Conservation (phyloP, 495 filamentous ascomycete genomes). For the Penicillium arizonense region DNA sequence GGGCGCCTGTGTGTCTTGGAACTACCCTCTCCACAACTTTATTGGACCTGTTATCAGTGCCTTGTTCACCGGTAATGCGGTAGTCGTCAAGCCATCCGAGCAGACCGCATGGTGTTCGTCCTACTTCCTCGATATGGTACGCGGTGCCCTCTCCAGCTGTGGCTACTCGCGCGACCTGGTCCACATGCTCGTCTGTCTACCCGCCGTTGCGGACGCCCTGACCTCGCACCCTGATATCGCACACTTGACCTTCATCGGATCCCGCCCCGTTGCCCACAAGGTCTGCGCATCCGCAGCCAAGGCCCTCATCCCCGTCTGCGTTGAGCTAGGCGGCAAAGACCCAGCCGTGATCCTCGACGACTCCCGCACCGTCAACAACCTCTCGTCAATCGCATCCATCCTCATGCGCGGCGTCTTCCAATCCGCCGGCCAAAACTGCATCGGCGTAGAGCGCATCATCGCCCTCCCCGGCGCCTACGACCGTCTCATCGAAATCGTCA, state of each 20-base stretch:
- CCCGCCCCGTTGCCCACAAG: slow-evolving; percentile 78
- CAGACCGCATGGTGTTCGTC: slow-evolving; percentile 85
- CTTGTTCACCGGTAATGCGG: slow-evolving; percentile 88
- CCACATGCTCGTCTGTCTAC: slow-evolving; percentile 85
- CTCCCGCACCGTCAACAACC: slow-evolving; percentile 52
- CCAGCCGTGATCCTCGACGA: slow-evolving; percentile 89
- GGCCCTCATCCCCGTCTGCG: slow-evolving; percentile 74
- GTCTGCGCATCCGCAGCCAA: slow-evolving; percentile 86
- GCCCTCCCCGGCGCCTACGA: slow-evolving; percentile 72
- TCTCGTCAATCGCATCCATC: slow-evolving; percentile 70
- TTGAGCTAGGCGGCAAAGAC: slow-evolving; percentile 96
- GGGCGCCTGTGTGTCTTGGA: slow-evolving; percentile 92
- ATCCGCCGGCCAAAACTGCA: slow-evolving; percentile 96
- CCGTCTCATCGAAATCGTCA: slow-evolving; percentile 65
- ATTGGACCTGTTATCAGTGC: slow-evolving; percentile 87
- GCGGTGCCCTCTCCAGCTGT: slow-evolving; percentile 75
- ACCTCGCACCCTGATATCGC: slow-evolving; percentile 81
- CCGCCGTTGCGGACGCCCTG: slow-evolving; percentile 73
- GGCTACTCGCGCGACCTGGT: slow-evolving; percentile 82
- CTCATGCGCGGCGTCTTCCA: slow-evolving; percentile 93
- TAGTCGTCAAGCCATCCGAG: slow-evolving; percentile 91
- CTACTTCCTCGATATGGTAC: slow-evolving; percentile 77
- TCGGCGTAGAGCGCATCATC: slow-evolving; percentile 93
- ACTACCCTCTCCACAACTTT: slow-evolving; percentile 95
- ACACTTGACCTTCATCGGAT: slow-evolving; percentile 98